Evolutionary conservation across 1,139 yeast genomes (phyloP).

Genomic region (Debaryomyces nepalensis): DNA sequence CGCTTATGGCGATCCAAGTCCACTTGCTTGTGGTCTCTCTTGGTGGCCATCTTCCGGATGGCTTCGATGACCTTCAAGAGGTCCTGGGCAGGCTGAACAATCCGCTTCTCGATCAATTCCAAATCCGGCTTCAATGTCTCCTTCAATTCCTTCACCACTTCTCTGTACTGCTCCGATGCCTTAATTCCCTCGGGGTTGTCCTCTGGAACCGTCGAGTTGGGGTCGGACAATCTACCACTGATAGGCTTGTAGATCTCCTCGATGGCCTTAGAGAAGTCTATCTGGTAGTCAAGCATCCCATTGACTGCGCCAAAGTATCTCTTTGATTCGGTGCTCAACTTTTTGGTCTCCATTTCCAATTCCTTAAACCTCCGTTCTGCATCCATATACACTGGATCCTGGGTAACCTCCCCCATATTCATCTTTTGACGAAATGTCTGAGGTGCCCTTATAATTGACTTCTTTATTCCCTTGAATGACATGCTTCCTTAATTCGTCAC

Average conservation of each 20-base stretch:
- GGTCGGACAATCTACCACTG: conserved; percentile 88
- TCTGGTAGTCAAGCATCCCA: conserved; percentile 91
- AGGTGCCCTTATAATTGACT: conserved; percentile 85
- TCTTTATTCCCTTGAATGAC: conserved; percentile 95
- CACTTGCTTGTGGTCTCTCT: conserved; percentile 93
- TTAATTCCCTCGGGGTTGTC: conserved; percentile 96
- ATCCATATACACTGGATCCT: conserved; percentile 88
- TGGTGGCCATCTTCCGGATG: conserved; percentile 90
- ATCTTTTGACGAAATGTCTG: conserved; percentile 77
- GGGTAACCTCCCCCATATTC: conserved; percentile 84
- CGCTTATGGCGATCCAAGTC: conserved; percentile 88
- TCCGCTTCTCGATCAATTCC: conserved; percentile 86
- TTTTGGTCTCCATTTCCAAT: conserved; percentile 85
- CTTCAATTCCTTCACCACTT: conserved; percentile 83
- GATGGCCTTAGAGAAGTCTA: conserved; percentile 90
- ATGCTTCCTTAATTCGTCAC: conserved; percentile 35
- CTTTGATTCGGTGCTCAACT: conserved; percentile 86
- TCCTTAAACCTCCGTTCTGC: conserved; percentile 96
- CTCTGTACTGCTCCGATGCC: conserved; percentile 91
- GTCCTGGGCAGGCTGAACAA: conserved; percentile 92
- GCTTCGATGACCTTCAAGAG: conserved; percentile 76
- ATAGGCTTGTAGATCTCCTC: conserved; percentile 97
- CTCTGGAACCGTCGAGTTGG: conserved; percentile 81
- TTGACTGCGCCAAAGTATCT: conserved; percentile 89
- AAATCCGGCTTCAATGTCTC: conserved; percentile 88